Evolutionary conservation across 768 basidiomycete genomes (phyloP).

Genomic region (Russula compacta): DNA sequence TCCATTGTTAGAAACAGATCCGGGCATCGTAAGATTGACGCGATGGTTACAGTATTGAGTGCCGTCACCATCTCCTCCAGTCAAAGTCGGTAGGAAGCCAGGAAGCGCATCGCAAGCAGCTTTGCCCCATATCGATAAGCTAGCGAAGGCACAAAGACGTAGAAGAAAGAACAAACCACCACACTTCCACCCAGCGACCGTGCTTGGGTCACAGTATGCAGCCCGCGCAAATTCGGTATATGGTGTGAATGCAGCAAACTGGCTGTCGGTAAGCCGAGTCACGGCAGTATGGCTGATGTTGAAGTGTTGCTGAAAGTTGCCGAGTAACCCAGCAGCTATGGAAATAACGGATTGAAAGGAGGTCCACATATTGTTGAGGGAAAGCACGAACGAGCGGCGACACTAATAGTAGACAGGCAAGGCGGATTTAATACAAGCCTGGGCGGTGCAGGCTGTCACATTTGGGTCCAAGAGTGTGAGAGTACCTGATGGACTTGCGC

Average conservation of each 20-base stretch:
- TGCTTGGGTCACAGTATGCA: constrained; percentile 39
- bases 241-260: constrained; percentile 34
- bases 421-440: not conserved
- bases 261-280: constrained; percentile 23
- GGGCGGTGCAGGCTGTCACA: not conserved
- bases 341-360: not conserved
- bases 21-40: not conserved
- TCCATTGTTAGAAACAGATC: not conserved
- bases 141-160: not conserved
- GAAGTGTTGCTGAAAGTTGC: not conserved
- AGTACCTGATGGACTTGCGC: not conserved
- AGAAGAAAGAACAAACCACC: constrained; percentile 29
- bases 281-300: constrained; percentile 7
- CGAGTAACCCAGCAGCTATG: not conserved
- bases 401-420: not conserved
- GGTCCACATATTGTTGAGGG: not conserved
- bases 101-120: constrained; percentile 36
- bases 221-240: constrained; percentile 47
- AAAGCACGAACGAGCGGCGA: not conserved
- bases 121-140: constrained; percentile 9
- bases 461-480: not conserved
- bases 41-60: constrained; percentile 38
- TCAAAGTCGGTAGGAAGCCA: constrained; percentile 32
- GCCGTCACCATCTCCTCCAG: constrained; percentile 43
- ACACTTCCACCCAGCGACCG: constrained; percentile 35